These are phyloP conservation scores for Wilhelminamyces savonicus DNA, from an alignment of 805 yeast genomes.

Conservation along the genomic window DNA sequence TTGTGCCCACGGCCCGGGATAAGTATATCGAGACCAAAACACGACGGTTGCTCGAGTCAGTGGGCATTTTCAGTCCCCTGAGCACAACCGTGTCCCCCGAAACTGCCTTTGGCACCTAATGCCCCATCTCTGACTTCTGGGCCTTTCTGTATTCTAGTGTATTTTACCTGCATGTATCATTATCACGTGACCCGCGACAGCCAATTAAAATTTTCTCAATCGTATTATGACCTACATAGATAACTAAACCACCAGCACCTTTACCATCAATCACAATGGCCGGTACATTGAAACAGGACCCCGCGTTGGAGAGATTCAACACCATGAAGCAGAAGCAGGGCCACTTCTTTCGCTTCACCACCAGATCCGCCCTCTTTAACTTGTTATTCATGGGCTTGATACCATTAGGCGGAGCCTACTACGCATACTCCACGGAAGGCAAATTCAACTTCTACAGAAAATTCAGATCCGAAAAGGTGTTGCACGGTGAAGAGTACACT, in stretches of 20 bases:
- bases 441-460: slow-evolving; percentile 22
- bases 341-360: slow-evolving; percentile 36
- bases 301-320: slow-evolving; percentile 35
- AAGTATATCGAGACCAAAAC: not conserved
- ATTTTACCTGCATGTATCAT: too few relatives aligned
- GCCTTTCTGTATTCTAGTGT: too few relatives aligned
- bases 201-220: too few relatives aligned
- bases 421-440: slow-evolving; percentile 36
- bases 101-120: not conserved
- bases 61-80: not conserved
- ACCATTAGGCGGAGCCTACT: slow-evolving; percentile 30
- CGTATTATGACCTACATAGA: too few relatives aligned
- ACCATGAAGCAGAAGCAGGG: slow-evolving; percentile 36
- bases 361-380: slow-evolving; percentile 30
- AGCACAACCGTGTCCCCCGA: not conserved
- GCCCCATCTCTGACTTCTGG: too few relatives aligned
- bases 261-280: slow-evolving; percentile 31
- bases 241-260: too few relatives aligned
- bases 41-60: not conserved
- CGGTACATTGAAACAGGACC: slow-evolving; percentile 37
- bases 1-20: not conserved
- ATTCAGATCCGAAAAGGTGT: slow-evolving; percentile 30
- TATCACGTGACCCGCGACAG: too few relatives aligned
- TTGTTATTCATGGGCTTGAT: slow-evolving; percentile 30
- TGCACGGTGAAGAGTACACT: slow-evolving; percentile 30